A percentile compares a stretch with the other conserved stretches of the same genome.
Conservation (phyloP, 73 alveolate species). For the Stentor roeselii region DNA sequence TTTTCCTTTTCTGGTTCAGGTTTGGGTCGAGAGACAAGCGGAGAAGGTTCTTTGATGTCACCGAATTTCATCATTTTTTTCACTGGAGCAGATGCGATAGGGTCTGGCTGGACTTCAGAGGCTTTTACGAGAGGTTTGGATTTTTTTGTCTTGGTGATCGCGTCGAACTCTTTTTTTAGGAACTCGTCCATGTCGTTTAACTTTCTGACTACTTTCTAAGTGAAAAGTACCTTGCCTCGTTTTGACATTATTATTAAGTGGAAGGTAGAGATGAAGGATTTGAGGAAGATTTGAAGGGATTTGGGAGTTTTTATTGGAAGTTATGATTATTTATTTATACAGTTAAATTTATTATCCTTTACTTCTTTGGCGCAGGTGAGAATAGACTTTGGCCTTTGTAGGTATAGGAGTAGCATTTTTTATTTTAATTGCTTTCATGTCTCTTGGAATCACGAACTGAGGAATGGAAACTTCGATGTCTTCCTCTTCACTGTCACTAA, state of each 20-base stretch:
- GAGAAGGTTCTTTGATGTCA: not conserved
- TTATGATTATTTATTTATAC: no score
- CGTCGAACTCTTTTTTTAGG: not conserved
- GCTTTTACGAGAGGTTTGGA: conserved; percentile 19
- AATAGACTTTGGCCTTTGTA: not conserved
- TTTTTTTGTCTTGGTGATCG: not conserved
- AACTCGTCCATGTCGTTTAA: conserved; percentile 18
- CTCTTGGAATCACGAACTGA: not conserved
- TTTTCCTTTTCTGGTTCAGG: not conserved
- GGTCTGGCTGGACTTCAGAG: not conserved
- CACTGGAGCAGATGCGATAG: not conserved
- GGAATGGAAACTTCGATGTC: not conserved
- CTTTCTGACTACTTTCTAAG: not conserved
- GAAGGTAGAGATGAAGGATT: no score
- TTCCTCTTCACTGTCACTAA: not conserved
- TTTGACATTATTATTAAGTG: not conserved
- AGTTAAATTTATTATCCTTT: no score
- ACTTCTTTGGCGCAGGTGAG: not conserved
- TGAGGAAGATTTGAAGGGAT: no score
- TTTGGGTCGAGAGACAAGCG: not conserved
- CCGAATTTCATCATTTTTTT: not conserved
- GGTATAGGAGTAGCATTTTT: not conserved
- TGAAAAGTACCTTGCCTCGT: not conserved
- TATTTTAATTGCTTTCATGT: no score
- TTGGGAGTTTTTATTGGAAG: no score